These are phyloP conservation scores for Aureobasidium melanogenum DNA, from an alignment of 2,329 filamentous ascomycete species.

Conservation along the genomic window DNA sequence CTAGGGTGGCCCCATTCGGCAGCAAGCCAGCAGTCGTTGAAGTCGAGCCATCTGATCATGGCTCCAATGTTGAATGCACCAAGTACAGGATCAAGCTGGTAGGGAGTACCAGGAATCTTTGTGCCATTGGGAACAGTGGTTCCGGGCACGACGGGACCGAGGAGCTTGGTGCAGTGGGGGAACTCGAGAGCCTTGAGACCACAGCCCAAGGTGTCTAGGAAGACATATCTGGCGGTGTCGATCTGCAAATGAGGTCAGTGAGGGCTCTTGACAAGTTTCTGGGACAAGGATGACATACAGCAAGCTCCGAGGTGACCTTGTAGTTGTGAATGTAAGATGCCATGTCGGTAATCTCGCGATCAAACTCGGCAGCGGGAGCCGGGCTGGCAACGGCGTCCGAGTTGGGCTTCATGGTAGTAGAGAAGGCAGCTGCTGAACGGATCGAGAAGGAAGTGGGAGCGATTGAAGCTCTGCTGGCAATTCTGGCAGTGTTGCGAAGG, in stretches of 20 bases:
- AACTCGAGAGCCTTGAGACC: conserved; percentile 92
- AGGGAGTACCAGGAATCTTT: conserved; percentile 83
- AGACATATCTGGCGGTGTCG: conserved; percentile 92
- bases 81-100: conserved; percentile 89
- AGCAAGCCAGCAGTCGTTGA: conserved; percentile 99
- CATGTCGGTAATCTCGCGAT: conserved; percentile 91
- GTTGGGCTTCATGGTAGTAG: conserved; percentile 24
- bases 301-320: conserved; percentile 81
- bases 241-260: conserved; percentile 45
- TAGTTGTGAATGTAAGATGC: conserved; percentile 91
- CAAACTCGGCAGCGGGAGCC: conserved; percentile 46
- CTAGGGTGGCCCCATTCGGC: conserved; percentile 99
- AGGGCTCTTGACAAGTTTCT: background rate
- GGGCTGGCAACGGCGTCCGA: conserved; percentile 23
- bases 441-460: conserved; percentile 6
- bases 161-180: conserved; percentile 89
- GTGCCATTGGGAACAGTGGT: conserved; percentile 87
- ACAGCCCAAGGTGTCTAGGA: conserved; percentile 94
- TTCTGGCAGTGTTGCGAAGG: conserved; percentile 20
- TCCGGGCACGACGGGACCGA: conserved; percentile 84
- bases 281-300: conserved; percentile 49
- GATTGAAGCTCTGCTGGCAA: conserved; percentile 9
- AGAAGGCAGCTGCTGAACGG: conserved; percentile 22
- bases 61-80: conserved; percentile 98
- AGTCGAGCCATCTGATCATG: conserved; percentile 98